These are phyloP conservation scores for Fusarium tanahbumbuense DNA, from an alignment of 2,329 filamentous ascomycete species.

Conservation along the genomic window DNA sequence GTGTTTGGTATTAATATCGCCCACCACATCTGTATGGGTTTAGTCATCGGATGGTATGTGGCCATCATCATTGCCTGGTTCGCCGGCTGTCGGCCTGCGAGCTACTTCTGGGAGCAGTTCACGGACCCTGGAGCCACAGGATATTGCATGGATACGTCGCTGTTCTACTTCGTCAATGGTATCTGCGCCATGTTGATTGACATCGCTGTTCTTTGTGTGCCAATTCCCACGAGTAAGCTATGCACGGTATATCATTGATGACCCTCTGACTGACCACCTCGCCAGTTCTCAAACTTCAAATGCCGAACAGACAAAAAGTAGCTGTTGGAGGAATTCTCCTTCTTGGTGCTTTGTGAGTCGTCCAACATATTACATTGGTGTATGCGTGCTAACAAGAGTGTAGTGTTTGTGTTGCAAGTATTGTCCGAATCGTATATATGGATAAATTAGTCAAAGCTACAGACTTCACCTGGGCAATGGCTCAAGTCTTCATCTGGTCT, in stretches of 20 bases:
- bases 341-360: neutral
- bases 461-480: slow-evolving; percentile 6
- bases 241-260: rapidly evolving
- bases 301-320: neutral
- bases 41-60: slow-evolving; percentile 4
- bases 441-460: neutral
- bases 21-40: neutral
- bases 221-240: neutral
- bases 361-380: rapidly evolving
- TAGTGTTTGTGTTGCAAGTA: slow-evolving; percentile 5
- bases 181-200: slow-evolving; percentile 14
- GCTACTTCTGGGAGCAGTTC: slow-evolving; percentile 16
- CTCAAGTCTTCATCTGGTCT: slow-evolving; percentile 4
- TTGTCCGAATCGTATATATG: slow-evolving; percentile 6
- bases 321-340: slow-evolving; percentile 1
- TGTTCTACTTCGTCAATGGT: slow-evolving; percentile 6
- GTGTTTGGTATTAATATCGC: neutral
- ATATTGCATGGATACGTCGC: neutral
- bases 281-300: neutral
- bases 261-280: neutral
- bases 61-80: slow-evolving; percentile 11
- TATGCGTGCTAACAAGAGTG: neutral
- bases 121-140: neutral
- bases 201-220: neutral
- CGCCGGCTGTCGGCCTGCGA: slow-evolving; percentile 3